Base-by-base conservation (phyloP, 306 rosid species). In the Cyclanthera cordifolia region DNA sequence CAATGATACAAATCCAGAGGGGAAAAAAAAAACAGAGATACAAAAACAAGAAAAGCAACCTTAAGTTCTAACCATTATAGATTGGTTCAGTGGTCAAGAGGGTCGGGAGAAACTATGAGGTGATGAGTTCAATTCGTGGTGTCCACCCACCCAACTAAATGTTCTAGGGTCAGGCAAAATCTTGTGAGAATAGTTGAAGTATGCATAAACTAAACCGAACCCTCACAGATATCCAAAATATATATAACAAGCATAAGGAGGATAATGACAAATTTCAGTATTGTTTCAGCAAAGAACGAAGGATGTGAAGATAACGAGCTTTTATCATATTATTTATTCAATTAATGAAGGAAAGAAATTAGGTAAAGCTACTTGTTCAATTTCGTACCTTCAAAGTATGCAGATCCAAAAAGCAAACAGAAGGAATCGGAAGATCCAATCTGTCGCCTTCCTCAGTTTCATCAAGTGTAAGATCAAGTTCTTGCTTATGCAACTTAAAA, bases 401-500 rank as follows among this genome's bases (percentile, higher is more conserved):
- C 83, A 85, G 80, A 85, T 90, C 88, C 81, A 93, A 82, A 77
- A 93, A 84, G 90, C 99, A 87, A 76, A 93, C 77, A 50, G 99
- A 88, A 47, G 96, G 94, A 16, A 82, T 76, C 11, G 95, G 82
- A 78, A 82, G 70, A 75, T 87, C 78, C 83, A 93, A 78, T 77
- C 68, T 77, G 78, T 80, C 78, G 47, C 56, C 76, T 79, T 80
- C 80, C 2, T 47, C 83, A 70, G 74, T 69, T 66, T 82, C 82
- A 67, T 81, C 82, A 24, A 78, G 58, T 65, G 79, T 80, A 53
- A 78, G 70, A 76, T 74, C 74, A 69, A 53, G 86, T 48, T 73
- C 77, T 0, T 71, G 70, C 74, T 79, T 85, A 69, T 72, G 83
- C 19, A 66, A 60, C 78, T 84, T 78, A 32, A 72, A 74, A 81